These are phyloP conservation scores for Bretschneidera sinensis DNA, from an alignment of 345 rosid genomes.

Conservation along the genomic window DNA sequence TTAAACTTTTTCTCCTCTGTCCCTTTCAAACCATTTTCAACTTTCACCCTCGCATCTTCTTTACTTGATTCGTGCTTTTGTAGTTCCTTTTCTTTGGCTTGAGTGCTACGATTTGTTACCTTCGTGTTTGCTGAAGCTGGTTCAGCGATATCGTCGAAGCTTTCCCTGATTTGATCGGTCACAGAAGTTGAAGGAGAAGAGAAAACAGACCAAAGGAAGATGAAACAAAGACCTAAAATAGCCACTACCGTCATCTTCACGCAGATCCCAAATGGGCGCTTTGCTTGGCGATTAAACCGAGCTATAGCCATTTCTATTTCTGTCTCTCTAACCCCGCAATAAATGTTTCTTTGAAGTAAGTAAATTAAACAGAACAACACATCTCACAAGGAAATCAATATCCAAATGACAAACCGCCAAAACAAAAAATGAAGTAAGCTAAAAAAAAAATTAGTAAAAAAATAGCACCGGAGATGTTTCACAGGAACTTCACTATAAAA, in stretches of 20 bases:
- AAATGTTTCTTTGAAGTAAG: slow-evolving; percentile 6
- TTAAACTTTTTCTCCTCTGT: slow-evolving; percentile 37
- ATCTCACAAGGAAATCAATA: slow-evolving; percentile 5
- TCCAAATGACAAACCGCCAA: slow-evolving; percentile 4
- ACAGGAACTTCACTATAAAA: slow-evolving; percentile 6
- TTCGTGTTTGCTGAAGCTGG: slow-evolving; percentile 49
- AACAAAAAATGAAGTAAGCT: neutral
- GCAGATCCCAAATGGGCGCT: slow-evolving; percentile 71
- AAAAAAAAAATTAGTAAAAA: neutral
- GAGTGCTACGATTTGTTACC: slow-evolving; percentile 15
- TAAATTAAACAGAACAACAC: slow-evolving; percentile 4
- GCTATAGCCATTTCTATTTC: slow-evolving; percentile 49
- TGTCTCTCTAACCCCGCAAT: slow-evolving; percentile 23
- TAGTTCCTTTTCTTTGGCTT: slow-evolving; percentile 19
- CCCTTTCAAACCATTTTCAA: slow-evolving; percentile 31
- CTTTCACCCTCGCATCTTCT: slow-evolving; percentile 26
- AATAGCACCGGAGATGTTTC: too few relatives aligned
- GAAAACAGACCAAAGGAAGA: slow-evolving; percentile 71
- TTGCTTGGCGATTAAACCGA: slow-evolving; percentile 66
- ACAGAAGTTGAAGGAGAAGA: slow-evolving; percentile 63
- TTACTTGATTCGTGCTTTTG: slow-evolving; percentile 25
- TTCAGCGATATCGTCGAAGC: slow-evolving; percentile 86
- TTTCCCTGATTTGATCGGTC: slow-evolving; percentile 56
- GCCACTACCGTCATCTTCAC: slow-evolving; percentile 64
- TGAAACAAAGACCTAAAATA: slow-evolving; percentile 78